A percentile compares a stretch with the other conserved stretches of the same genome.
phyloP scores from a whole-genome alignment of 345 rosid genomes.

The Syzygium jambos region DNA sequence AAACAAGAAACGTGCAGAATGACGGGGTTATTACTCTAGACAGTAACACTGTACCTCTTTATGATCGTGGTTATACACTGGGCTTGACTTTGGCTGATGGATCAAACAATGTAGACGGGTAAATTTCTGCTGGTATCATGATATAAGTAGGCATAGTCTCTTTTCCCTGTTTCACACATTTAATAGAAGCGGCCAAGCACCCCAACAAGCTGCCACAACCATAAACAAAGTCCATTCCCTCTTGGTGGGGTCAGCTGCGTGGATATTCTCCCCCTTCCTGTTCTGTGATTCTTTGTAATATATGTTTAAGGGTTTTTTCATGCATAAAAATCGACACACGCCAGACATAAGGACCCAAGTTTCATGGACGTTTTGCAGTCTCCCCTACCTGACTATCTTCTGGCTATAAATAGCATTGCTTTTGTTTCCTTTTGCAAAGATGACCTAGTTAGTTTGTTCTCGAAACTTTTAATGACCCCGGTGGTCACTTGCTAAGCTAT shows the following conservation, averaged over 20 bases:
- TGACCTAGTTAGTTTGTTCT: not conserved
- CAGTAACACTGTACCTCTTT: constrained; percentile 55
- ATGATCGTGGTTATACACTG: constrained; percentile 77
- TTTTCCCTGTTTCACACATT: not conserved
- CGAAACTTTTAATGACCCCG: not conserved
- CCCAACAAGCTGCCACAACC: not conserved
- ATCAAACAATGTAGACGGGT: constrained; percentile 64
- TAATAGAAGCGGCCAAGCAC: not conserved
- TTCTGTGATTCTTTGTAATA: not conserved
- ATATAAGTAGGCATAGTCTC: not conserved
- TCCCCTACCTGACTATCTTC: not conserved
- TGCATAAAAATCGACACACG: not conserved
- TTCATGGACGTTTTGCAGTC: not conserved
- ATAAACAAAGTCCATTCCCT: not conserved
- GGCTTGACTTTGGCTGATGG: constrained; percentile 74
- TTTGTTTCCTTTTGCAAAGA: not conserved
- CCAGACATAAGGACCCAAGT: not conserved
- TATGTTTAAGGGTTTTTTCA: not conserved
- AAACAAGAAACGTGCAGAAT: constrained; percentile 26
- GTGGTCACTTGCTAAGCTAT: not conserved
- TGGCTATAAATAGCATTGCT: not conserved
- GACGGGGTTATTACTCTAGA: constrained; percentile 33
- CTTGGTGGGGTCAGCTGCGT: not conserved
- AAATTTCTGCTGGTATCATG: constrained; percentile 2
- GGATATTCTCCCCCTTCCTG: not conserved